Conservation (phyloP, 345 rosid species). For the Acer saccharum region DNA sequence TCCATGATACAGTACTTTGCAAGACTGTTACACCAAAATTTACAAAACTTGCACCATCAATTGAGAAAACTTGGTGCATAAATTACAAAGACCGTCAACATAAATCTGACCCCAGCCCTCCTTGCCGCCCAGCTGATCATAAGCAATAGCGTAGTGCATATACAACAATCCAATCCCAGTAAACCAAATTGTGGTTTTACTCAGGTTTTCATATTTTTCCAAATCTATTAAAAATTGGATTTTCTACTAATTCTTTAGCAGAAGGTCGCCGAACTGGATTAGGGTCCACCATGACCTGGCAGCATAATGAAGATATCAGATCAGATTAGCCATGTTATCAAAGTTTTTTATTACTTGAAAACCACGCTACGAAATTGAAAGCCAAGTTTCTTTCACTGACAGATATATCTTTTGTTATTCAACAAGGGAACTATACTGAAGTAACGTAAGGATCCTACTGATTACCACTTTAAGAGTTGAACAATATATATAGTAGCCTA, state of each 20-base stretch:
- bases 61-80: constrained; percentile 33
- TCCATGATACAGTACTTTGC: constrained; percentile 4
- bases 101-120: background rate
- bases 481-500: background rate
- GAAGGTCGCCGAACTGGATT: constrained; percentile 76
- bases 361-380: background rate
- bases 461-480: background rate
- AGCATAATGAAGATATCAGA: constrained; percentile 25
- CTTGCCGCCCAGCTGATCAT: background rate
- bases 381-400: background rate
- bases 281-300: constrained; percentile 82
- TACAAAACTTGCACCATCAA: constrained; percentile 35
- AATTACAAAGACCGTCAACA: background rate
- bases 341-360: background rate
- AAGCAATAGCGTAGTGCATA: background rate
- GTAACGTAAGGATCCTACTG: background rate
- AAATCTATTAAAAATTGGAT: constrained; percentile 63
- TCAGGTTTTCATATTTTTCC: constrained; percentile 28
- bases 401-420: background rate
- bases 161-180: background rate
- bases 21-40: constrained; percentile 11
- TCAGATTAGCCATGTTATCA: constrained; percentile 11
- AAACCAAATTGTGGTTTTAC: background rate
- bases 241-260: constrained; percentile 61
- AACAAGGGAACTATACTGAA: background rate